A percentile compares a stretch with the other conserved stretches of the same genome.
Conservation (phyloP, 2,329 filamentous ascomycete species). For the Acrodontium crateriforme region DNA sequence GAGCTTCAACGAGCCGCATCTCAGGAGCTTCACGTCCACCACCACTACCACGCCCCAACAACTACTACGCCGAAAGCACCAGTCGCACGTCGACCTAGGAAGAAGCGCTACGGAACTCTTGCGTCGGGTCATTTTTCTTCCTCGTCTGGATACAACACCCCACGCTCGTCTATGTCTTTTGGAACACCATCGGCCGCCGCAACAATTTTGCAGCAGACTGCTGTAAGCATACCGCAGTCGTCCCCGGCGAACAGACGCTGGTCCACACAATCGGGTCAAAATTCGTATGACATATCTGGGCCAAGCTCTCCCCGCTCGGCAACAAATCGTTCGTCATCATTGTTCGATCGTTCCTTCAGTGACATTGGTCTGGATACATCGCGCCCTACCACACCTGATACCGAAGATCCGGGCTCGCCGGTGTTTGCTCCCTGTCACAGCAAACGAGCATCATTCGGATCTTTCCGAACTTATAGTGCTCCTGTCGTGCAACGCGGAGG, state of each 20-base stretch:
- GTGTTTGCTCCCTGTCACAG: slow-evolving; percentile 47
- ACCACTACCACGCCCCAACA: slow-evolving; percentile 68
- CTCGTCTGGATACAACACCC: slow-evolving; percentile 25
- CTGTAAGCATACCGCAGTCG: slow-evolving; percentile 41
- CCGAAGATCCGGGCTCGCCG: slow-evolving; percentile 44
- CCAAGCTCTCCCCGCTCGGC: slow-evolving; percentile 71
- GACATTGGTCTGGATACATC: slow-evolving; percentile 49
- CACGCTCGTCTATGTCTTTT: slow-evolving; percentile 26
- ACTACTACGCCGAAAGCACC: slow-evolving; percentile 21
- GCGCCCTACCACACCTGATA: slow-evolving; percentile 69
- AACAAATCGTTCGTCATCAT: slow-evolving; percentile 49
- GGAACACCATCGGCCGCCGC: slow-evolving; percentile 35
- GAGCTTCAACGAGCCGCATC: slow-evolving; percentile 52
- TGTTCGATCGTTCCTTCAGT: slow-evolving; percentile 63
- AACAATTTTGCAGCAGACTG: slow-evolving; percentile 49
- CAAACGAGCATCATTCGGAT: slow-evolving; percentile 41
- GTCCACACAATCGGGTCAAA: slow-evolving; percentile 52
- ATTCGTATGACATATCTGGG: slow-evolving; percentile 53
- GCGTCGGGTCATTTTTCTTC: slow-evolving; percentile 38
- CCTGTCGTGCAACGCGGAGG: slow-evolving; percentile 6
- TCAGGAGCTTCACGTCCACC: slow-evolving; percentile 80
- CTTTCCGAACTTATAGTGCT: slow-evolving; percentile 14
- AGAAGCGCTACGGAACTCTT: slow-evolving; percentile 51
- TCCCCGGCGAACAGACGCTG: slow-evolving; percentile 42
- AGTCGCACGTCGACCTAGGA: slow-evolving; percentile 42